These are phyloP conservation scores for Teunomyces pallodes DNA, from an alignment of 805 yeast genomes.

Conservation along the genomic window DNA sequence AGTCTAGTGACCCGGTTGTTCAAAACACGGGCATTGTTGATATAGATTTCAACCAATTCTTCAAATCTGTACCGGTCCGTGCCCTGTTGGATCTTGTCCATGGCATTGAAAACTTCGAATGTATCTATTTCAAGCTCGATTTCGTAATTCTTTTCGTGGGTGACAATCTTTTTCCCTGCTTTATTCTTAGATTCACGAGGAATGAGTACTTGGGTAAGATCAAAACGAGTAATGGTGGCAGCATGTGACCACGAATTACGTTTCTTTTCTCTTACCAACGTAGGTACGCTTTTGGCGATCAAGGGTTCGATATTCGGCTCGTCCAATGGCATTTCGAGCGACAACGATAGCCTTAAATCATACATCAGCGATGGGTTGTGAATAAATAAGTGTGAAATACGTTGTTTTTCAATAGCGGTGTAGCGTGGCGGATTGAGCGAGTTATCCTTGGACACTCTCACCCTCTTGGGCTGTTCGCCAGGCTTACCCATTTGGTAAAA, in stretches of 20 bases:
- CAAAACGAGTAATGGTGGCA: slow-evolving; percentile 72
- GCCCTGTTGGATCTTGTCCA: slow-evolving; percentile 39
- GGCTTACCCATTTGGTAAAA: slow-evolving; percentile 61
- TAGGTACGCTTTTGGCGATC: slow-evolving; percentile 50
- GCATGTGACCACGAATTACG: slow-evolving; percentile 70
- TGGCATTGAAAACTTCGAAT: slow-evolving; percentile 38
- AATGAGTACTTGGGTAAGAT: slow-evolving; percentile 58
- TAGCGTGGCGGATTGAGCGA: slow-evolving; percentile 60
- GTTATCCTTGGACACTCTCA: slow-evolving; percentile 66
- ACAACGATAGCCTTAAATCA: slow-evolving; percentile 73
- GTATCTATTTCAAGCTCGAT: slow-evolving; percentile 43
- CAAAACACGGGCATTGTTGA: slow-evolving; percentile 56
- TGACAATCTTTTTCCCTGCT: slow-evolving; percentile 34
- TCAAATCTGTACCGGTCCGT: slow-evolving; percentile 56
- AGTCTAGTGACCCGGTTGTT: slow-evolving; percentile 43
- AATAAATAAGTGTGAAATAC: slow-evolving; percentile 69
- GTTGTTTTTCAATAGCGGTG: slow-evolving; percentile 68
- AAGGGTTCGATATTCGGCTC: slow-evolving; percentile 53
- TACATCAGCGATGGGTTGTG: slow-evolving; percentile 74
- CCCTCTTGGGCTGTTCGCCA: slow-evolving; percentile 60
- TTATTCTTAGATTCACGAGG: slow-evolving; percentile 37
- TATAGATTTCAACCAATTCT: slow-evolving; percentile 52
- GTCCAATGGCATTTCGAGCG: slow-evolving; percentile 72
- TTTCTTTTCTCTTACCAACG: slow-evolving; percentile 64
- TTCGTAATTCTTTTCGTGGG: slow-evolving; percentile 35